phyloP scores from a whole-genome alignment of 2,329 filamentous ascomycete genomes.

The Aureobasidium uvarum region DNA sequence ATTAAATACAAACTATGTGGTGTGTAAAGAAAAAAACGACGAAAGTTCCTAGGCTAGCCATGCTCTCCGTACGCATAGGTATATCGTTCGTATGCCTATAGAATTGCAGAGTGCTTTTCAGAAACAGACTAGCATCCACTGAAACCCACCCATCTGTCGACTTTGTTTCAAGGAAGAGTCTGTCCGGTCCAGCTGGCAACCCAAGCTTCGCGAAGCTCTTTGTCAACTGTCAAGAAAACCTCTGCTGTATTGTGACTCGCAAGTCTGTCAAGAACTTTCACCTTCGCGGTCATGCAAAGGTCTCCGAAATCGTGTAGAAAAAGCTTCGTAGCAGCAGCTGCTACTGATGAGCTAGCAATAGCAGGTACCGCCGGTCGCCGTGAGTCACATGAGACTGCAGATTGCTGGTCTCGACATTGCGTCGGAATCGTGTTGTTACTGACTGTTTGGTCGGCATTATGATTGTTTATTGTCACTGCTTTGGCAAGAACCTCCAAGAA shows the following conservation, averaged over 20 bases:
- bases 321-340: background rate
- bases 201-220: slow-evolving; percentile 4
- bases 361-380: background rate
- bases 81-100: too few relatives aligned
- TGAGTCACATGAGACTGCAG: too few relatives aligned
- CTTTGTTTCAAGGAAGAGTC: background rate
- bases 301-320: background rate
- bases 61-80: too few relatives aligned
- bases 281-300: background rate
- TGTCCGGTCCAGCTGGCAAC: background rate
- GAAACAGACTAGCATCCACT: too few relatives aligned
- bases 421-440: background rate
- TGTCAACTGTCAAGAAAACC: background rate
- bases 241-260: background rate
- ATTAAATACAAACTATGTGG: too few relatives aligned
- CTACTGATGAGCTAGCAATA: background rate
- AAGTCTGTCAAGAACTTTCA: background rate
- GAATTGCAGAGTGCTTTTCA: too few relatives aligned
- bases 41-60: too few relatives aligned
- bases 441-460: background rate
- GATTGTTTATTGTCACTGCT: background rate
- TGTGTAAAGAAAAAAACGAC: too few relatives aligned
- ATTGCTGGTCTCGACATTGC: background rate
- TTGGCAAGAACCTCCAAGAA: background rate
- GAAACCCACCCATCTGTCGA: background rate